Evolutionary conservation across 768 basidiomycete genomes (phyloP).

Genomic region (Fomitopsis pulvina): DNA sequence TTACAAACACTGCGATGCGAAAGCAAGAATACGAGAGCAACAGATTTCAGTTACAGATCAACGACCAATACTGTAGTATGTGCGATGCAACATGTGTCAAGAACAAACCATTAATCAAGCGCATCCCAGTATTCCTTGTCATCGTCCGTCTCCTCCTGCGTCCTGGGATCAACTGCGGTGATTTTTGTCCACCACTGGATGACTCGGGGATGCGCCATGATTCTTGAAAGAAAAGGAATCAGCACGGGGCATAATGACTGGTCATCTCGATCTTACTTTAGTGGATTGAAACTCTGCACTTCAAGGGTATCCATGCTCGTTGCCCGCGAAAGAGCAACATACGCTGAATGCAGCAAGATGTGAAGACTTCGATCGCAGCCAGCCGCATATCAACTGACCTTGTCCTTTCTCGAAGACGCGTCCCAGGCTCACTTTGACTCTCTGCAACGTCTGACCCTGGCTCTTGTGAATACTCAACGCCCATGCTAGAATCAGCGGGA

Average conservation of each 20-base stretch:
- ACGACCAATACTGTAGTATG: too few relatives aligned
- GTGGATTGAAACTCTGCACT: slow-evolving; percentile 54
- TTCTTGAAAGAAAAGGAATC: slow-evolving; percentile 30
- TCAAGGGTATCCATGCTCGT: slow-evolving; percentile 60
- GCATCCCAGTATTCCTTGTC: neutral
- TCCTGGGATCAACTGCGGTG: neutral
- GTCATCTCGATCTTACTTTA: slow-evolving; percentile 36
- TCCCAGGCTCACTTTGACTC: slow-evolving; percentile 73
- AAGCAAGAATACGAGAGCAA: too few relatives aligned
- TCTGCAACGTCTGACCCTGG: slow-evolving; percentile 83
- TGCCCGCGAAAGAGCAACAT: slow-evolving; percentile 70
- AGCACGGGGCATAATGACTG: neutral
- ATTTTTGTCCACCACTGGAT: slow-evolving; percentile 43
- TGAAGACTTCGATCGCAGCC: neutral
- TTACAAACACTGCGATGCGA: too few relatives aligned
- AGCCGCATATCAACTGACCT: slow-evolving; percentile 33
- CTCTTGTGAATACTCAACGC: slow-evolving; percentile 86
- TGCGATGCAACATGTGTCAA: too few relatives aligned
- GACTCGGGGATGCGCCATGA: slow-evolving; percentile 59
- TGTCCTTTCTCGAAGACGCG: slow-evolving; percentile 78
- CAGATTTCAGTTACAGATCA: too few relatives aligned
- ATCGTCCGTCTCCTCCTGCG: neutral
- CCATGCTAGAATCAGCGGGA: slow-evolving; percentile 73
- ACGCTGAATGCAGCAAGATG: slow-evolving; percentile 38
- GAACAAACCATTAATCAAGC: too few relatives aligned